These are phyloP conservation scores for Aspergillus niger DNA, from an alignment of 2,329 filamentous ascomycete genomes.

Conservation along the genomic window DNA sequence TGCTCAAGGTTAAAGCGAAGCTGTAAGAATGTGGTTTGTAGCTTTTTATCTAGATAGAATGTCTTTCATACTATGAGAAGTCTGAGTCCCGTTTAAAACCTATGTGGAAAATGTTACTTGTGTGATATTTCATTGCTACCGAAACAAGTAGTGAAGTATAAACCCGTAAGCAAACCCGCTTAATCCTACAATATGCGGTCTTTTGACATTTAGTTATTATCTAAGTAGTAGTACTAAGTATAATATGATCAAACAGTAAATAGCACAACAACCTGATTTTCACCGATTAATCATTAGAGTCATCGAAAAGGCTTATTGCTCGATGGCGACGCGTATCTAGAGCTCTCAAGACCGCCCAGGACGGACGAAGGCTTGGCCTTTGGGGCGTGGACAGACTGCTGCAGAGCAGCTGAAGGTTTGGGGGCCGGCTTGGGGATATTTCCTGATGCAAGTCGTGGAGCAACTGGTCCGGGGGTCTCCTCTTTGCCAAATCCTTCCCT, in stretches of 20 bases:
- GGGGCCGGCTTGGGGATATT: background rate
- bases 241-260: background rate
- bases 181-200: background rate
- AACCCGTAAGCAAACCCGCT: background rate
- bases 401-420: conserved; percentile 6
- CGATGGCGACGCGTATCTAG: conserved; percentile 12
- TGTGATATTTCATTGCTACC: background rate
- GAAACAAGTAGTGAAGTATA: background rate
- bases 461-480: background rate
- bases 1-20: conserved; percentile 62
- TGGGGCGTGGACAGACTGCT: conserved; percentile 20
- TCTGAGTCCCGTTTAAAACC: no score
- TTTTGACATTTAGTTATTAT: background rate
- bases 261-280: background rate
- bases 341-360: conserved; percentile 13
- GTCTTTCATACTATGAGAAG: background rate
- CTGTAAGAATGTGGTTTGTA: conserved; percentile 39
- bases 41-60: background rate
- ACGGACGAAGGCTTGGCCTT: background rate
- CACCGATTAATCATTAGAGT: background rate
- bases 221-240: background rate
- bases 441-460: background rate
- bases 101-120: background rate
- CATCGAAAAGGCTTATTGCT: conserved; percentile 3
- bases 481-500: background rate